Base-by-base conservation (phyloP, 106 monocot species). In the Narthecium ossifragum region DNA sequence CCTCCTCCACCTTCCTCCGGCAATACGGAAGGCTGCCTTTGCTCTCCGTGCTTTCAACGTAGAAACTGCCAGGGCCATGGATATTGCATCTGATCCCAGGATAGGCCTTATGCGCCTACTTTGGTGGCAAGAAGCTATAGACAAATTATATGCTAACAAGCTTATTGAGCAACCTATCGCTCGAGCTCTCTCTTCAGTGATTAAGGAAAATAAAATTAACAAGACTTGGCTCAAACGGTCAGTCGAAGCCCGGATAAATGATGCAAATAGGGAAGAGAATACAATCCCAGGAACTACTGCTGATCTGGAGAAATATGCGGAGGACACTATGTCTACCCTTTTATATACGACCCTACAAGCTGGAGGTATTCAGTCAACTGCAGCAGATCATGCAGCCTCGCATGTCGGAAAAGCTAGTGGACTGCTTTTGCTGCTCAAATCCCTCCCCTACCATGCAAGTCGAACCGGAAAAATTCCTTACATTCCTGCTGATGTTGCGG, bases 361-460 rank as follows among this genome's bases (percentile, higher is more conserved):
- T 45, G 89, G 80, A 31, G 94, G 86, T 21, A 73, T 96, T 23
- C 64, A 32, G 49, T 83, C 89, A 8, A 74, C 90, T 20, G 59
- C 74, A 4, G 90, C 94, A 13, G 94, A 96, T 54, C 94, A 96
- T 52, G 94, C 90, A 21, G 94, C 90, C 10, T 96, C 94, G 5
- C 90, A 96, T 64, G 67, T 96, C 11, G 94, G 94, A 1, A 96
- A 96, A 65, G 94, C 94, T 6, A 83, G 78, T 17, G 94, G 94
- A 7, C 75, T 90, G 17, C 75, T 90, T 5, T 51, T 96, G 34
- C 76, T 96, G 12, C 75, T 96, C 41, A 96, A 76, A 68, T 80
- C 94, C 2, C 26, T 96, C 25, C 94, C 94, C 13, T 80, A 90
- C 63, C 94, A 96, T 73, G 41, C 61, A 5, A 78, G 43, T 27